Base-by-base conservation (phyloP, 345 rosid genomes). In the Clarkia xantiana region DNA sequence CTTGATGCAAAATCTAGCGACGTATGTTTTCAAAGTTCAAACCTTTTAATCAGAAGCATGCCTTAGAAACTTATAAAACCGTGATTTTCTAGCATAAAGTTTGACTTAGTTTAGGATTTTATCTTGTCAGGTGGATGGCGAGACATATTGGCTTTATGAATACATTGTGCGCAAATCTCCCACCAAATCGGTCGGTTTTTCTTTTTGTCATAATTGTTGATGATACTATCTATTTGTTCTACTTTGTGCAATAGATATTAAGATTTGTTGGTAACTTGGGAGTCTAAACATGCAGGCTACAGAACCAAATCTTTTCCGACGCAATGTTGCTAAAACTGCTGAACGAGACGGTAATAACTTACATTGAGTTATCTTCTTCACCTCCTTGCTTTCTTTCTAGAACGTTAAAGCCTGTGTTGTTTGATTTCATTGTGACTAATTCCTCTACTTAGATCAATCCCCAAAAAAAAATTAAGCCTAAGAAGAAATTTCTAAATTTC, bases 141-240 rank as follows among this genome's bases (percentile, higher is more conserved):
- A 86, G 61, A 78, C 74, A 16, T 90, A 83, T 70, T 90, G 91
- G 88, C 81, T 67, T 63, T 83, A 76, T 40, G 95, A 86, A 56
- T 90, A 90, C 75, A 81, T 88, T 40, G 84, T 84, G 49, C 89
- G 93, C 62, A 88, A 82, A 67, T 88, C 94, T 40, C 97, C 94
- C 2, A 88, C 86, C 14, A 81, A 67, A 68, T 60, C 18, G 9
- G 95, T 86, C 67, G 60, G 77, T 54, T 50, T 56, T 59, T 55
- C 47, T 56, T 59, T 55, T 50, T 58, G 20, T 40, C 40, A 38
- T 18, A 42, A 23, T 39, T 29, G 36, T 29, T 29, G 36, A 29
- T 29, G 36, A 1, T 29, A 29, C 36, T 29, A 7, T 29, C 36
- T 3, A 29, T 42, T 8, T 54, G 39, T 18, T 38, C 11, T 18